These are phyloP conservation scores for Cydonia oblonga DNA, from an alignment of 331 rosid species.

Conservation along the genomic window DNA sequence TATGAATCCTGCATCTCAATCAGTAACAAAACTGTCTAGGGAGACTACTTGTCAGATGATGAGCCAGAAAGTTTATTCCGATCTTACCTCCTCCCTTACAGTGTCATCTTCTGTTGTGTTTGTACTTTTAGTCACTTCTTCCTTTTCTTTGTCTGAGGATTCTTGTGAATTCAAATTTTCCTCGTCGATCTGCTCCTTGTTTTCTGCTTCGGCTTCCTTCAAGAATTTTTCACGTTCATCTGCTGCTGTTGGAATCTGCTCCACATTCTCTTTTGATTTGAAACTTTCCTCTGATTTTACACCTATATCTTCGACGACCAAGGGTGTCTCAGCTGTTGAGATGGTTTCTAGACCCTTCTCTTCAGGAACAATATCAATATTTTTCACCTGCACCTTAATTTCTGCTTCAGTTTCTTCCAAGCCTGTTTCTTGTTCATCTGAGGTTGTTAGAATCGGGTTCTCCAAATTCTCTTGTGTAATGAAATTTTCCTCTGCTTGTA, in stretches of 20 bases:
- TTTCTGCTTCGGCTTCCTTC: neutral
- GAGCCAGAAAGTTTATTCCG: neutral
- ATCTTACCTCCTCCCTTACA: conserved; percentile 15
- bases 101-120: neutral
- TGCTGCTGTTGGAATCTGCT: too few species aligned
- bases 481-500: neutral
- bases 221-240: neutral
- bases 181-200: neutral
- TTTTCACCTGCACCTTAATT: neutral
- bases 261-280: too few species aligned
- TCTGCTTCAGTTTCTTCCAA: conserved; percentile 2
- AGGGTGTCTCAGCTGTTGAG: neutral
- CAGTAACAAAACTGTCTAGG: neutral
- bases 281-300: neutral
- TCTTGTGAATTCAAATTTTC: neutral
- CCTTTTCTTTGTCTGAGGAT: neutral
- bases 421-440: neutral
- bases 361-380: neutral
- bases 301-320: neutral
- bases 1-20: neutral
- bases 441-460: neutral
- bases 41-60: neutral
- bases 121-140: neutral
- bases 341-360: neutral
- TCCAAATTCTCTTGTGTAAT: neutral